Base-by-base conservation (phyloP, 257 asterid genomes). In the Solanum dulcamara region DNA sequence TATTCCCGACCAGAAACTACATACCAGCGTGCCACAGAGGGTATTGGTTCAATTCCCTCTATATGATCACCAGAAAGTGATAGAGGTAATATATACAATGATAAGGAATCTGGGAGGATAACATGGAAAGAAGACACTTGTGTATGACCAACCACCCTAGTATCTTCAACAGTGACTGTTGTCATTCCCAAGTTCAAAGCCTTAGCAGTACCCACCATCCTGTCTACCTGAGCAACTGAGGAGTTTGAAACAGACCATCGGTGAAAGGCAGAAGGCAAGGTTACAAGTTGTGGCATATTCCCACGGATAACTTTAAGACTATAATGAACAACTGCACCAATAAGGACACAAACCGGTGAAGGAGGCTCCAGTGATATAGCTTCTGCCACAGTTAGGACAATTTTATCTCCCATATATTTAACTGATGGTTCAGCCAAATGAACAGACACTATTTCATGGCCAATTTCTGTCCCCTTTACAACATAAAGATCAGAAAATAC, bases 331-430 rank as follows among this genome's bases (percentile, higher is more conserved):
- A 90, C 88, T 64, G 96, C 99, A 87, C 95, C 99, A 85, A 93
- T 85, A 81, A 94, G 94, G 86, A 96, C 97, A 89, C 87, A 87
- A 37, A 94, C 95, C 57, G 98, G 99, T 8, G 99, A 96, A 6
- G 97, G 93, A 87, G 99, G 99, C 83, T 94, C 92, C 13, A 96
- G 92, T 88, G 97, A 92, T 96, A 96, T 96, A 50, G 98, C 99
- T 93, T 96, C 99, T 59, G 99, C 98, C 51, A 94, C 98, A 33
- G 98, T 96, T 88, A 96, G 88, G 64, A 86, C 90, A 91, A 96
- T 91, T 84, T 93, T 90, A 90, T 96, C 99, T 26, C 72, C 91
- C 92, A 93, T 84, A 82, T 90, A 87, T 86, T 88, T 89, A 59
- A 89, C 84, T 48, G 93, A 91, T 15, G 95, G 96, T 87, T 94